A percentile compares a stretch with the other conserved stretches of the same genome.
These are phyloP conservation scores for Vachellia pachyceras DNA, from an alignment of 306 rosid species.

Conservation along the genomic window DNA sequence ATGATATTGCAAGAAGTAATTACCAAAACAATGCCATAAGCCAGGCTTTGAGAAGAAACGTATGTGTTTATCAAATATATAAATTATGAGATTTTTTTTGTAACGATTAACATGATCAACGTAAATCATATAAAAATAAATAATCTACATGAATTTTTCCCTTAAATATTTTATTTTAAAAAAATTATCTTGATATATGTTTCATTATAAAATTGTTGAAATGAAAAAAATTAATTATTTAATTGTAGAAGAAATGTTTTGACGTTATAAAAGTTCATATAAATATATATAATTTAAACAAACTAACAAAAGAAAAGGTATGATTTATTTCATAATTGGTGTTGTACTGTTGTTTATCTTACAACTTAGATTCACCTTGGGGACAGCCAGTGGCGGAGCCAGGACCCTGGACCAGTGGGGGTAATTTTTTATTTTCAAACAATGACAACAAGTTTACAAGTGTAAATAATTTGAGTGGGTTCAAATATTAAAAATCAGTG, in stretches of 20 bases:
- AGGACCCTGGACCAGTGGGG: too few species aligned
- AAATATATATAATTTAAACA: neutral
- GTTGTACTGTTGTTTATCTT: neutral
- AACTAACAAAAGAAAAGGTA: neutral
- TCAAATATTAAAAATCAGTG: too few species aligned
- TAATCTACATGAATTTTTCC: neutral
- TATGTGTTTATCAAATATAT: neutral
- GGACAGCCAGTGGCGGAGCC: too few species aligned
- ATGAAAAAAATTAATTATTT: too few species aligned
- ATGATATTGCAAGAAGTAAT: neutral
- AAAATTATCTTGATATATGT: neutral
- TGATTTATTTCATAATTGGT: neutral
- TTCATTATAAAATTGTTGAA: neutral
- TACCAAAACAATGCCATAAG: neutral
- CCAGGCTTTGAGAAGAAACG: neutral
- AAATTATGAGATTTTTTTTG: neutral
- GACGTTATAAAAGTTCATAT: neutral
- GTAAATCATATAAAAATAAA: neutral
- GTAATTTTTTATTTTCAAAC: too few species aligned
- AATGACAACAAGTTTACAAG: too few species aligned
- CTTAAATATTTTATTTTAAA: neutral
- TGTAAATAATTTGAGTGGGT: too few species aligned
- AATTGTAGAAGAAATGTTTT: neutral
- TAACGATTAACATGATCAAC: neutral
- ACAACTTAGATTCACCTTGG: neutral